phyloP scores from a whole-genome alignment of 306 rosid species.

The Citrullus colocynthis region DNA sequence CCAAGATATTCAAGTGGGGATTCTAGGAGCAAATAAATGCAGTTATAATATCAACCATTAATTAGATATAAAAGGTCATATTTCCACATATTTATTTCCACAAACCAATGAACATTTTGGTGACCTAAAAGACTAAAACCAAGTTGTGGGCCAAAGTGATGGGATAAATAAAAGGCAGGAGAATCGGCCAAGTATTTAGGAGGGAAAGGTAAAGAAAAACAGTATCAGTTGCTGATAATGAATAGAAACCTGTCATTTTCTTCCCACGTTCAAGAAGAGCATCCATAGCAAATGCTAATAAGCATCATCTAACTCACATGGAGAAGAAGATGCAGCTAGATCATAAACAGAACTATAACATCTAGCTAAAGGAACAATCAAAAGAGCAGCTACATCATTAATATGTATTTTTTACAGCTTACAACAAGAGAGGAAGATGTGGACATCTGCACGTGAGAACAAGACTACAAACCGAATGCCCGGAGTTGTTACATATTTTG shows the following conservation, averaged over 20 bases:
- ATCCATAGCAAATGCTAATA: not conserved
- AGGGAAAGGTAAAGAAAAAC: not conserved
- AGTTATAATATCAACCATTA: too few relatives aligned
- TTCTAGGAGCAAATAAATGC: not conserved
- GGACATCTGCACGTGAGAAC: not conserved
- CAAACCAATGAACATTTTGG: too few relatives aligned
- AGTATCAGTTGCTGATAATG: not conserved
- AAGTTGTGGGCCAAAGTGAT: not conserved
- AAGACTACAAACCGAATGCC: not conserved
- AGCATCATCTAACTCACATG: not conserved
- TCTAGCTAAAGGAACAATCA: not conserved
- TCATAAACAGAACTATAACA: not conserved
- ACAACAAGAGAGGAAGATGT: not conserved
- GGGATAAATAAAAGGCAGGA: not conserved
- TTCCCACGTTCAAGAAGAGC: not conserved
- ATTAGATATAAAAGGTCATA: too few relatives aligned
- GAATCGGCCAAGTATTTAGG: not conserved
- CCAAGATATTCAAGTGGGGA: not conserved
- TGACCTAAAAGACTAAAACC: not conserved
- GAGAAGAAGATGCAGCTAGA: not conserved
- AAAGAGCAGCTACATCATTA: not conserved
- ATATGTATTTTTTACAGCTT: not conserved
- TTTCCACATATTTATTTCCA: too few relatives aligned
- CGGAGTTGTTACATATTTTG: not conserved
- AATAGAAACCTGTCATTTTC: constrained; percentile 3